A percentile compares a stretch with the other conserved stretches of the same genome.
phyloP scores from a whole-genome alignment of 495 filamentous ascomycete species.

The Penicillium silybi region DNA sequence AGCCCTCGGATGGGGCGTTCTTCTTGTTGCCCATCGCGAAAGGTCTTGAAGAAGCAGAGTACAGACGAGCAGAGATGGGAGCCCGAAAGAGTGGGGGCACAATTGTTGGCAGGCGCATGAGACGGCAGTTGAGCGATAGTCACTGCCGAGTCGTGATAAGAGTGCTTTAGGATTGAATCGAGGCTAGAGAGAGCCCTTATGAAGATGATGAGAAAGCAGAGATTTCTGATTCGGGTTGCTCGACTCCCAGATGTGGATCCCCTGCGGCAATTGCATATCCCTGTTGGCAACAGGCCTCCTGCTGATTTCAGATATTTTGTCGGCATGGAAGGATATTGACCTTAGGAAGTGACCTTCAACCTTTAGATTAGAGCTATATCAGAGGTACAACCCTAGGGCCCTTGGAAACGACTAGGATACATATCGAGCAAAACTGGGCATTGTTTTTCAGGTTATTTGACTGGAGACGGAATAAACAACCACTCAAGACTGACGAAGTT shows the following conservation, averaged over 20 bases:
- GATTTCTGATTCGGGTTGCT: constrained; percentile 22
- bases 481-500: too few species aligned
- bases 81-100: constrained; percentile 6
- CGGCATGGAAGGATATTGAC: too few species aligned
- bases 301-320: too few species aligned
- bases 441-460: too few species aligned
- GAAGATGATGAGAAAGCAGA: constrained; percentile 16
- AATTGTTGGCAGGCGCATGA: constrained; percentile 13
- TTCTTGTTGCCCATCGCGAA: constrained; percentile 7
- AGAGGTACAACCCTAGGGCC: too few species aligned
- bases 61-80: not conserved
- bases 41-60: not conserved
- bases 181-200: not conserved
- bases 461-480: too few species aligned
- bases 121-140: constrained; percentile 14
- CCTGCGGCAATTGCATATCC: not conserved
- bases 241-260: too few species aligned
- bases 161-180: not conserved
- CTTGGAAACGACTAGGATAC: too few species aligned
- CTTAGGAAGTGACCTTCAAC: too few species aligned
- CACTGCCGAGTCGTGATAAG: constrained; percentile 12
- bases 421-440: too few species aligned
- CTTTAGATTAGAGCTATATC: too few species aligned
- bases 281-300: not conserved
- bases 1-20: not conserved